These are phyloP conservation scores for Penicillium italicum DNA, from an alignment of 2,329 filamentous ascomycete genomes.

Conservation along the genomic window DNA sequence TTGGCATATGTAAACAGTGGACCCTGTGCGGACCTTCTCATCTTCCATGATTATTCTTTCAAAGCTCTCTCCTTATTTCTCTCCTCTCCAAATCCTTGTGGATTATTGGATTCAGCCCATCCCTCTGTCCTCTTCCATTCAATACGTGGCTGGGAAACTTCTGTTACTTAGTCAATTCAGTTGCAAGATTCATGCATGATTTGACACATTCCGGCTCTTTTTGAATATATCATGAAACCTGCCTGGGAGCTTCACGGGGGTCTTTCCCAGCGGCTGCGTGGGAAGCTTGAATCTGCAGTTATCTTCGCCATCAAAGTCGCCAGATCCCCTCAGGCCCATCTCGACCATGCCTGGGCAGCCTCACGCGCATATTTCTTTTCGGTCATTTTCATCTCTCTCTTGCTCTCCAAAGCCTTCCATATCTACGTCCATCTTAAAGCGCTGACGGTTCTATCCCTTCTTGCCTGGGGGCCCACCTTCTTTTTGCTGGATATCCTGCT, in stretches of 20 bases:
- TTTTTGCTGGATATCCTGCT: constrained; percentile 13
- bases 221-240: constrained; percentile 7
- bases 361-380: constrained; percentile 13
- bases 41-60: not conserved
- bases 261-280: not conserved
- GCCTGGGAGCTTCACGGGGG: not conserved
- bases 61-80: not conserved
- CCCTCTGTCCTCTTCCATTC: not conserved
- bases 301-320: constrained; percentile 2
- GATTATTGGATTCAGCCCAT: not conserved
- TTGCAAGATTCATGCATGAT: not conserved
- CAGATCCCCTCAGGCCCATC: constrained; percentile 10
- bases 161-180: not conserved
- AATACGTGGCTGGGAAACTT: not conserved
- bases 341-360: constrained; percentile 7
- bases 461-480: constrained; percentile 14
- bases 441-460: not conserved
- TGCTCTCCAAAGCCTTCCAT: constrained; percentile 14
- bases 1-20: not conserved
- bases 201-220: not conserved
- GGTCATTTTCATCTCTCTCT: constrained; percentile 12
- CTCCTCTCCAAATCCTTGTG: not conserved
- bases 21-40: not conserved
- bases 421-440: constrained; percentile 7
- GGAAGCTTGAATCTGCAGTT: not conserved